A percentile compares a stretch with the other conserved stretches of the same genome.
phyloP scores from a whole-genome alignment of 805 yeast genomes.

The Torulaspora delbrueckii region DNA sequence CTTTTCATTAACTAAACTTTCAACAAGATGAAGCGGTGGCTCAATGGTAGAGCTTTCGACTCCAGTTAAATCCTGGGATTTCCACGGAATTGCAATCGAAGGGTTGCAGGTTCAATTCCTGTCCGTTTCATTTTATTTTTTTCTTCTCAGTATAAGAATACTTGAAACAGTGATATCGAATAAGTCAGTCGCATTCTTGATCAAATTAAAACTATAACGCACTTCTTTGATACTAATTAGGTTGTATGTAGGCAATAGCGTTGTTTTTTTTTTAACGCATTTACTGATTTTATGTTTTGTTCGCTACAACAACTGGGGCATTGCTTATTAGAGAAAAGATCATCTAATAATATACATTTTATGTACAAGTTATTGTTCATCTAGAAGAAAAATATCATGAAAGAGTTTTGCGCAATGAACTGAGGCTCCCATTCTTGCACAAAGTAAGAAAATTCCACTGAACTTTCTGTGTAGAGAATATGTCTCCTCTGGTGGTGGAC shows the following conservation, averaged over 20 bases:
- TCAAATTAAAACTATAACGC: too few relatives aligned
- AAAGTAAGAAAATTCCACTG: constrained; percentile 86
- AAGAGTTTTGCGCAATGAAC: constrained; percentile 80
- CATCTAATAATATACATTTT: neutral
- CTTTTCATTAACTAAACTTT: neutral
- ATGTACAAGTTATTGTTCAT: constrained; percentile 4
- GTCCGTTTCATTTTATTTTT: constrained; percentile 48
- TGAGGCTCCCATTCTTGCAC: constrained; percentile 77
- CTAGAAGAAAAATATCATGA: constrained; percentile 61
- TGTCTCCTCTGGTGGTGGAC: constrained; percentile 98
- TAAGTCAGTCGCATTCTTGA: too few relatives aligned
- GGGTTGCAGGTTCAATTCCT: constrained; percentile 69
- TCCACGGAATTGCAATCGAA: constrained; percentile 40
- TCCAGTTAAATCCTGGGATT: constrained; percentile 38
- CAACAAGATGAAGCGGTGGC: constrained; percentile 45
- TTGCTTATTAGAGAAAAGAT: too few relatives aligned
- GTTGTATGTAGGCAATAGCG: too few relatives aligned
- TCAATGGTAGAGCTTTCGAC: constrained; percentile 59
- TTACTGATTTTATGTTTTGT: too few relatives aligned
- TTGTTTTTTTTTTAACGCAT: too few relatives aligned
- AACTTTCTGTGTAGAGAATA: constrained; percentile 93
- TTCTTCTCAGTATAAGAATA: neutral
- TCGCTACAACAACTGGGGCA: too few relatives aligned
- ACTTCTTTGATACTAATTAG: too few relatives aligned
- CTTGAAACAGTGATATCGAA: neutral